These are phyloP conservation scores for Coelastrella sp. DNA, from an alignment of 139 green algal species.

Conservation along the genomic window DNA sequence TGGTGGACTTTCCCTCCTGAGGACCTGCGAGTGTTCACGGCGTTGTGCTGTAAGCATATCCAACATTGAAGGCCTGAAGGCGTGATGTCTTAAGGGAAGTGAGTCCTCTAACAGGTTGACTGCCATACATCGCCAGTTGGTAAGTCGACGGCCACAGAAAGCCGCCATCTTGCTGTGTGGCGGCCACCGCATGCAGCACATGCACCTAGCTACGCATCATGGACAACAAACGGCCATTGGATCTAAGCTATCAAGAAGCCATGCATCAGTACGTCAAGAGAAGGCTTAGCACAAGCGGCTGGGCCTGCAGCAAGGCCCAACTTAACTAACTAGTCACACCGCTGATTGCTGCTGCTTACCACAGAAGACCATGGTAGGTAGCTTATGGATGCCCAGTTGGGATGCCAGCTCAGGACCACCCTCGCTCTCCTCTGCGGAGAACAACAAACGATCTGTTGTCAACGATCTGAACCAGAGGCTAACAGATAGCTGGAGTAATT, in stretches of 20 bases:
- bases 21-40: neutral
- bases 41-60: no score
- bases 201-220: no score
- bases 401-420: constrained; percentile 10
- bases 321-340: neutral
- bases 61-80: no score
- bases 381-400: neutral
- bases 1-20: neutral
- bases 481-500: neutral
- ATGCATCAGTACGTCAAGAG: neutral
- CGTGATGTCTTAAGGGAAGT: no score
- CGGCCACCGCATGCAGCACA: no score
- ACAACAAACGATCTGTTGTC: neutral
- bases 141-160: no score
- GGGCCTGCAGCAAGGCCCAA: neutral
- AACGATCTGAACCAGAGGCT: no score
- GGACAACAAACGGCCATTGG: no score
- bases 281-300: neutral
- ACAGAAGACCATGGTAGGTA: constrained; percentile 38
- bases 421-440: constrained; percentile 14
- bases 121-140: no score
- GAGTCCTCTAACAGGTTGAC: no score
- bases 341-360: neutral
- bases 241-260: no score
- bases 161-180: no score